These are phyloP conservation scores for Bretziella fagacearum DNA, from an alignment of 2,329 filamentous ascomycete species.

Conservation along the genomic window DNA sequence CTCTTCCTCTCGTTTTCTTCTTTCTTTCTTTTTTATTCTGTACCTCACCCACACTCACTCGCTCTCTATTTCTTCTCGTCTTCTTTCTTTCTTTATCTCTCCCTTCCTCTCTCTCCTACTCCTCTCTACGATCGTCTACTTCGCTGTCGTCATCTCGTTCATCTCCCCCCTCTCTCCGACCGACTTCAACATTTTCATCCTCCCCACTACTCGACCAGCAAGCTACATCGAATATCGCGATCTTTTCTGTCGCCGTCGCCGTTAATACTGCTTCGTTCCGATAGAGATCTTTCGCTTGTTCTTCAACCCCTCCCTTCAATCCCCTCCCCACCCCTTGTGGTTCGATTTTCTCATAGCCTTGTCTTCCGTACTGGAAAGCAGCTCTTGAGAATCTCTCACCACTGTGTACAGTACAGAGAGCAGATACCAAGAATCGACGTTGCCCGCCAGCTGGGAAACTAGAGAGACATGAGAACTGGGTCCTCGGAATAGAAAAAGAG, in stretches of 20 bases:
- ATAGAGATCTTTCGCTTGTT: neutral
- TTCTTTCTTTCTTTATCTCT: slow-evolving; percentile 3
- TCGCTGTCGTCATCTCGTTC: slow-evolving; percentile 1
- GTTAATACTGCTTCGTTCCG: neutral
- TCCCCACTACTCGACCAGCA: neutral
- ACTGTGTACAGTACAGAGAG: slow-evolving; percentile 10
- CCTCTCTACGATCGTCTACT: neutral
- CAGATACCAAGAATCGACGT: slow-evolving; percentile 6
- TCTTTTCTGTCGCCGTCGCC: neutral
- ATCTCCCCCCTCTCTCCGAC: neutral
- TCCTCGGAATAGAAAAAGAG: slow-evolving; percentile 14
- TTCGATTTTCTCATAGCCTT: slow-evolving; percentile 2
- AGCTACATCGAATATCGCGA: slow-evolving; percentile 4
- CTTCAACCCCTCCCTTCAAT: neutral
- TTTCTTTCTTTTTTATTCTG: slow-evolving; percentile 3
- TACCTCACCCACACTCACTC: neutral
- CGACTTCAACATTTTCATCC: neutral
- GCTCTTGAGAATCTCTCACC: neutral
- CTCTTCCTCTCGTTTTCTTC: slow-evolving; percentile 3
- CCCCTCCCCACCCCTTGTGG: neutral
- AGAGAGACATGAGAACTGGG: slow-evolving; percentile 14
- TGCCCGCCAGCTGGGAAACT: slow-evolving; percentile 8
- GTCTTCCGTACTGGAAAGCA: neutral
- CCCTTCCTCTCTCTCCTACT: slow-evolving; percentile 1
- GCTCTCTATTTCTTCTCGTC: neutral